Conservation (phyloP, 169 alveolate species). For the Cryptosporidium muris region DNA sequence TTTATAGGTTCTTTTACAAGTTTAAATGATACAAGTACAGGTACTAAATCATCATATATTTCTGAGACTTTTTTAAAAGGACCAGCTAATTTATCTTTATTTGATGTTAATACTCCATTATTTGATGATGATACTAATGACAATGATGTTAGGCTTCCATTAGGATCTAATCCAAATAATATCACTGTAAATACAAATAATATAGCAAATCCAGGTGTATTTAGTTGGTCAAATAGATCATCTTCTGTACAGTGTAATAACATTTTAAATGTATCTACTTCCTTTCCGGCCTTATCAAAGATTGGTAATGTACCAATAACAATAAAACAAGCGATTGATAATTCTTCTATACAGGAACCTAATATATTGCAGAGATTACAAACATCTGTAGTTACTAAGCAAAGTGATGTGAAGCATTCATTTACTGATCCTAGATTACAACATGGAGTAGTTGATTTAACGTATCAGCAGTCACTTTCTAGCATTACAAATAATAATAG, state of each 20-base stretch:
- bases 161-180: background rate
- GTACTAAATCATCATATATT: conserved; percentile 37
- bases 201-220: background rate
- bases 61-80: conserved; percentile 56
- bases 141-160: background rate
- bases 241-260: background rate
- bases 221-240: conserved; percentile 58
- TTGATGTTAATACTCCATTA: conserved; percentile 64
- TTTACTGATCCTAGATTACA: background rate
- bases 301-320: conserved; percentile 26
- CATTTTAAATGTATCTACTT: conserved; percentile 15
- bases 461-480: background rate
- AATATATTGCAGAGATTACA: conserved; percentile 34
- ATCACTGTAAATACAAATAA: background rate
- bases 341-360: background rate
- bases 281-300: conserved; percentile 53
- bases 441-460: background rate
- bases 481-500: background rate
- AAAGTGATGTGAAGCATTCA: background rate
- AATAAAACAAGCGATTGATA: background rate
- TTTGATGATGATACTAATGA: conserved; percentile 66
- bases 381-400: conserved; percentile 18
- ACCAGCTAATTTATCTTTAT: conserved; percentile 54
- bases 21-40: background rate
- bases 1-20: background rate